phyloP scores from a whole-genome alignment of 164 flowering plant genomes.

The Hamamelis virginiana region DNA sequence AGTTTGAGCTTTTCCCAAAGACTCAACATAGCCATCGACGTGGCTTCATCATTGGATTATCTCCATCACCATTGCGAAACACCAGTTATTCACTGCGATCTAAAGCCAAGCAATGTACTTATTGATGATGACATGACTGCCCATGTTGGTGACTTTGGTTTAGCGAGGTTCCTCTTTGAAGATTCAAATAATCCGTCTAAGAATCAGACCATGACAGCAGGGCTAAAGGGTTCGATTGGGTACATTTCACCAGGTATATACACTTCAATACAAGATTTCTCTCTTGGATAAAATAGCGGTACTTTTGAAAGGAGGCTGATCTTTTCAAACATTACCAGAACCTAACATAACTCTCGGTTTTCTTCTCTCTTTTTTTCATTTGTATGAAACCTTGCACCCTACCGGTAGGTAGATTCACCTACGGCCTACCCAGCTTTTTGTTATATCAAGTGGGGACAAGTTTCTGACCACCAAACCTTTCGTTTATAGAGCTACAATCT shows the following conservation, averaged over 20 bases:
- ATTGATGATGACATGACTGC: slow-evolving; percentile 30
- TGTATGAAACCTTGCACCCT: no score
- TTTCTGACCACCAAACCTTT: no score
- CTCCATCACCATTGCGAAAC: slow-evolving; percentile 28
- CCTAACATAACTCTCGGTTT: no score
- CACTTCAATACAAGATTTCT: no score
- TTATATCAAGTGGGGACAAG: no score
- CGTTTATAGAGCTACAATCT: no score
- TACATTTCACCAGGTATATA: slow-evolving; percentile 42
- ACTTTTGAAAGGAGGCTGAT: no score
- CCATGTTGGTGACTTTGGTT: slow-evolving; percentile 39
- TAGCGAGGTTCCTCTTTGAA: slow-evolving; percentile 25
- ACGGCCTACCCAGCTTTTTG: no score
- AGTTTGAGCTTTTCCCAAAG: slow-evolving; percentile 27
- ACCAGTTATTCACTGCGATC: slow-evolving; percentile 35
- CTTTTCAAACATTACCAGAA: no score
- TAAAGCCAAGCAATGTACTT: slow-evolving; percentile 36
- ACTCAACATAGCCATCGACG: slow-evolving; percentile 33
- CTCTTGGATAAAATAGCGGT: no score
- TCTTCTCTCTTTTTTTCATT: no score
- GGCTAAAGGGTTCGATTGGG: slow-evolving; percentile 36
- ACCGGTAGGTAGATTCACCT: no score
- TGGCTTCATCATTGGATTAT: slow-evolving; percentile 36
- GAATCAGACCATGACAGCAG: slow-evolving; percentile 16
- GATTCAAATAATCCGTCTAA: background rate